A percentile compares a stretch with the other conserved stretches of the same genome.
Conservation (phyloP, 805 yeast genomes). For the Pichia gijzeniarum region DNA sequence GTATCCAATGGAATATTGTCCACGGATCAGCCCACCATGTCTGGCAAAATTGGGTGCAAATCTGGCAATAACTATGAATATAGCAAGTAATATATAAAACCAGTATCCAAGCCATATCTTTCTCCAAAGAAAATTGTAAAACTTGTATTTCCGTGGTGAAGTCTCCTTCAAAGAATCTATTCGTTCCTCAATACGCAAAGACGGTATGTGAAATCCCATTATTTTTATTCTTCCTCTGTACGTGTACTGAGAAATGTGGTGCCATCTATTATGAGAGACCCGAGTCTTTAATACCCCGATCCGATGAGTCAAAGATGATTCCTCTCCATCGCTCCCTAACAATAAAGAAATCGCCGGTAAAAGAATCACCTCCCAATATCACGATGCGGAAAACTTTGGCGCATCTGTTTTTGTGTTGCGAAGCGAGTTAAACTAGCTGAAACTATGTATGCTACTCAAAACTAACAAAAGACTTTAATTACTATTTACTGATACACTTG, state of each 20-base stretch:
- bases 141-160: conserved; percentile 4
- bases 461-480: background rate
- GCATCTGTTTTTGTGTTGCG: too few relatives aligned
- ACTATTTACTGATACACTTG: conserved; percentile 9
- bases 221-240: too few relatives aligned
- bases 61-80: conserved; percentile 67
- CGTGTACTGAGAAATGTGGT: too few relatives aligned
- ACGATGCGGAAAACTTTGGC: too few relatives aligned
- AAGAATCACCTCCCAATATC: too few relatives aligned
- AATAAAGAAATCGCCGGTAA: too few relatives aligned
- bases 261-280: too few relatives aligned
- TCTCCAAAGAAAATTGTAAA: conserved; percentile 10
- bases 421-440: too few relatives aligned
- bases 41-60: conserved; percentile 79
- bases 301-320: too few relatives aligned
- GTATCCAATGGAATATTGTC: conserved; percentile 71
- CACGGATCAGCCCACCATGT: conserved; percentile 70
- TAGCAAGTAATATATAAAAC: conserved; percentile 70
- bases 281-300: too few relatives aligned
- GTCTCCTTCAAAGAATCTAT: conserved; percentile 7
- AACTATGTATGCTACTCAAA: too few relatives aligned
- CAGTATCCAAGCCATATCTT: conserved; percentile 44
- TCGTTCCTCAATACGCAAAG: conserved; percentile 1
- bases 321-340: too few relatives aligned
- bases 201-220: conserved; percentile 1